Evolutionary conservation across 2,329 filamentous ascomycete species (phyloP).

Genomic region (Epichloe gansuensis): DNA sequence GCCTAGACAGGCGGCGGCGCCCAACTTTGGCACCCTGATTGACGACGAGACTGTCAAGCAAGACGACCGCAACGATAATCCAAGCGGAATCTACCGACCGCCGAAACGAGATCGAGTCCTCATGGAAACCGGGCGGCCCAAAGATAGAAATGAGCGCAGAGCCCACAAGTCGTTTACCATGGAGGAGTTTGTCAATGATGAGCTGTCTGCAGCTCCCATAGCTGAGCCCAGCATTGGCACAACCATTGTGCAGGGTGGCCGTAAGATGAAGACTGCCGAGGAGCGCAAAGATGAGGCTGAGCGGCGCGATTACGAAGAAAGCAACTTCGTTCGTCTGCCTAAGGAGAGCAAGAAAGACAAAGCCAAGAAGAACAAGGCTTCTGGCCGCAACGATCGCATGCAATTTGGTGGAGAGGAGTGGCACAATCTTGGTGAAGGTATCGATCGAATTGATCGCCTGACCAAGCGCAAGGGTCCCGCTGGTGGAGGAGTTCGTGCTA

Average conservation of each 20-base stretch:
- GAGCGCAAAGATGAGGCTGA: conserved; percentile 70
- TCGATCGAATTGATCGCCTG: conserved; percentile 73
- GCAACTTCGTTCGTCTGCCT: conserved; percentile 78
- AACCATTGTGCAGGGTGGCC: conserved; percentile 68
- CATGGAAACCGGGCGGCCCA: conserved; percentile 58
- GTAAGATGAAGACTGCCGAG: conserved; percentile 62
- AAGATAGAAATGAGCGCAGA: conserved; percentile 45
- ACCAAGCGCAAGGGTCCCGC: conserved; percentile 54
- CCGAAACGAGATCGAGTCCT: conserved; percentile 77
- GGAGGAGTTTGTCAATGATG: conserved; percentile 80
- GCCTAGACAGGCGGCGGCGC: conserved; percentile 14
- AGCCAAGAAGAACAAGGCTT: conserved; percentile 46
- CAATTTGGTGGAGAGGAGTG: conserved; percentile 83
- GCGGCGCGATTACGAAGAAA: conserved; percentile 76
- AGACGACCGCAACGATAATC: conserved; percentile 19
- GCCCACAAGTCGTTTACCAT: conserved; percentile 68
- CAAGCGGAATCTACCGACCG: conserved; percentile 70
- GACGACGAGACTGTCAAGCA: conserved; percentile 20
- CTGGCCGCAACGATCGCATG: conserved; percentile 45
- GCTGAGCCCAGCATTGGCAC: conserved; percentile 86
- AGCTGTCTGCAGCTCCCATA: conserved; percentile 68
- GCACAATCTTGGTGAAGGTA: conserved; percentile 69
- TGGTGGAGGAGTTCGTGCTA: conserved; percentile 41
- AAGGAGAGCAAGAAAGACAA: conserved; percentile 78
- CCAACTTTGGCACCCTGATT: conserved; percentile 20